These are phyloP conservation scores for Exophiala sideris DNA, from an alignment of 2,329 filamentous ascomycete species.

Conservation along the genomic window DNA sequence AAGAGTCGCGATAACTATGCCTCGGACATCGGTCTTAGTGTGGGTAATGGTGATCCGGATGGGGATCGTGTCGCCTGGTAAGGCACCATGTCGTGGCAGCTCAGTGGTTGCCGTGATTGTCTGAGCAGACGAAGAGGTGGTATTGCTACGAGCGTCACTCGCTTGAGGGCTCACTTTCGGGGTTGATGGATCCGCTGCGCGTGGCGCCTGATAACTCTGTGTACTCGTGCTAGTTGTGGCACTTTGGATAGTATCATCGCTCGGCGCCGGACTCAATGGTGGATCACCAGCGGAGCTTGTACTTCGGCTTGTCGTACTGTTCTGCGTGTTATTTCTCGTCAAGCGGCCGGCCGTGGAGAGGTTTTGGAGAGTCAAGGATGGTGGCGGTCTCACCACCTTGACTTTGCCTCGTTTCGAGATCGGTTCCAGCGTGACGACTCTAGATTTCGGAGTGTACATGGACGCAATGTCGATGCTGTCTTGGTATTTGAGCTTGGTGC, in stretches of 20 bases:
- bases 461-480: slow-evolving; percentile 82
- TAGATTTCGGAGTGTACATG: slow-evolving; percentile 69
- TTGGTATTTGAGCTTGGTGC: slow-evolving; percentile 73
- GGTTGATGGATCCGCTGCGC: slow-evolving; percentile 39
- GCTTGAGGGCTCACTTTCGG: slow-evolving; percentile 32
- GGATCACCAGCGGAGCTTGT: slow-evolving; percentile 35
- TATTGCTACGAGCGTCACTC: slow-evolving; percentile 51
- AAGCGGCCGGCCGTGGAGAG: slow-evolving; percentile 47
- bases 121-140: slow-evolving; percentile 60
- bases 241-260: slow-evolving; percentile 70
- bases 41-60: slow-evolving; percentile 81
- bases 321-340: slow-evolving; percentile 29
- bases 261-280: slow-evolving; percentile 52
- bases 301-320: slow-evolving; percentile 25
- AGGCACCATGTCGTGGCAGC: slow-evolving; percentile 73
- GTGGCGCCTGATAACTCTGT: slow-evolving; percentile 53
- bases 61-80: slow-evolving; percentile 79
- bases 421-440: slow-evolving; percentile 82
- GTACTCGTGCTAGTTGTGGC: slow-evolving; percentile 61
- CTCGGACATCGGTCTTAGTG: slow-evolving; percentile 76
- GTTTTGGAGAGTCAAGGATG: slow-evolving; percentile 41
- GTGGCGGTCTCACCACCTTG: slow-evolving; percentile 52
- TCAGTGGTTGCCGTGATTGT: slow-evolving; percentile 86
- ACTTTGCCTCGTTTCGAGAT: slow-evolving; percentile 68
- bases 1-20: slow-evolving; percentile 87